Base-by-base conservation (phyloP, 768 basidiomycete species). In the Fomitopsis pulvina region DNA sequence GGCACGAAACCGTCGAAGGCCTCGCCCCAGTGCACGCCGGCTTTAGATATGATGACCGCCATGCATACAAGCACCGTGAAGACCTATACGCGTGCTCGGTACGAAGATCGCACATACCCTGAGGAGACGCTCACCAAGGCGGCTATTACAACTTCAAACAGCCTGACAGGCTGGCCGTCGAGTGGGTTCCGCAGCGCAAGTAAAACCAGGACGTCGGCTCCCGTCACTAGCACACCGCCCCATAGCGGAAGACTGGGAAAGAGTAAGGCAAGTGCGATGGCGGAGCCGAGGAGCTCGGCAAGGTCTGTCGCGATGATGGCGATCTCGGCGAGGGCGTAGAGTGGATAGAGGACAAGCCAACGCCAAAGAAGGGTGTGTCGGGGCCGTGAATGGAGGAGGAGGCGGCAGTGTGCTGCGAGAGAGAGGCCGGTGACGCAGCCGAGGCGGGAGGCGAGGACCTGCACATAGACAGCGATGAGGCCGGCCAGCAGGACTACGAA, bases 401-500 rank as follows among this genome's bases (percentile, higher is more conserved):
- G 57, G 4, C 77, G 70, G 56, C 74, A 77, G 29, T 78, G 75
- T 2, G 70, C 58, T 1, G 76, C 74, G 5, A 77, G 66, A 52
- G 87, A 85, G 18, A 88, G 72, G 6, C 87, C 87, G 0, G 87
- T 90, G 21, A 90, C 87, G 53, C 83, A 81, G 22, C 94, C 94
- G 1, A 98, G 70, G 54, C 86, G 76, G 40, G 85, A 80, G 4
- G 92, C 83, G 38, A 93, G 76, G 22, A 86, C 76, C 78, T 96
- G 94, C 14, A 93, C 72, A 54, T 88, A 81, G 2, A 87, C 84
- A 14, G 90, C 92, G 48, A 89, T 82, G 7, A 94, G 55, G 9
- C 92, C 92, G 1, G 93, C 73, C 18, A 96, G 63, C 5, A 96
- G 75, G 10, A 98, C 83, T 14, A 90, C 74, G 66, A 95, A 94